These are phyloP conservation scores for Russula sp. DNA, from an alignment of 768 basidiomycete genomes.

Conservation along the genomic window DNA sequence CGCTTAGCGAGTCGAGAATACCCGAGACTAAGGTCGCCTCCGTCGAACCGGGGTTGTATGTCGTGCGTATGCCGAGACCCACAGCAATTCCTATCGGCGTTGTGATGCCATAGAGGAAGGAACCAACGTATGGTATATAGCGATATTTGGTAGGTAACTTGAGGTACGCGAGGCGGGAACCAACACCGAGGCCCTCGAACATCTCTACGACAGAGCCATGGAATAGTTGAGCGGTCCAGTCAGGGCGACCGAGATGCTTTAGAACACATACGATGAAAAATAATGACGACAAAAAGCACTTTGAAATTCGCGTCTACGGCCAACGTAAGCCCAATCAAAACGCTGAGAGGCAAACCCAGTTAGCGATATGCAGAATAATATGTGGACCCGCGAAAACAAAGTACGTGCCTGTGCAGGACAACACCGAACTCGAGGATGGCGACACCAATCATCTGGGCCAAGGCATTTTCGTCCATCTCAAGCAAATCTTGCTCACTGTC, in stretches of 20 bases:
- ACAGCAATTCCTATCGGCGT: slow-evolving; percentile 88
- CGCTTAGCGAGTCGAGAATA: slow-evolving; percentile 76
- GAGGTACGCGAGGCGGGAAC: slow-evolving; percentile 82
- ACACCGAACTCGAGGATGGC: slow-evolving; percentile 95
- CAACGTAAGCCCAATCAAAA: slow-evolving; percentile 86
- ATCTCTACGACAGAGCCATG: slow-evolving; percentile 54
- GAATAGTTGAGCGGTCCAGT: neutral
- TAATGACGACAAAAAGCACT: slow-evolving; percentile 81
- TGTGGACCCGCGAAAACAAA: neutral
- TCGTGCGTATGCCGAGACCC: slow-evolving; percentile 69
- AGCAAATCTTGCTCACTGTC: slow-evolving; percentile 37
- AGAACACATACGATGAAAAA: slow-evolving; percentile 80
- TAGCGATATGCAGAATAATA: neutral
- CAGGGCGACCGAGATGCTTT: neutral
- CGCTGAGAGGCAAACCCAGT: slow-evolving; percentile 39
- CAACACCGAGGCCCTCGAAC: slow-evolving; percentile 93
- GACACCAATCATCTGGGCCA: slow-evolving; percentile 79
- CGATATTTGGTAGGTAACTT: slow-evolving; percentile 52
- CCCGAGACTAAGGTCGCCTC: slow-evolving; percentile 83
- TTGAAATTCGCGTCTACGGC: slow-evolving; percentile 84
- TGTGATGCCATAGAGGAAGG: slow-evolving; percentile 65
- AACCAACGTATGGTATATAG: slow-evolving; percentile 58
- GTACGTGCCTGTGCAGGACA: slow-evolving; percentile 67
- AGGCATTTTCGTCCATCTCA: slow-evolving; percentile 31
- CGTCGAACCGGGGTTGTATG: slow-evolving; percentile 78